Evolutionary conservation across 208 protist genomes (phyloP).

Genomic region (Leishmania braziliensis): DNA sequence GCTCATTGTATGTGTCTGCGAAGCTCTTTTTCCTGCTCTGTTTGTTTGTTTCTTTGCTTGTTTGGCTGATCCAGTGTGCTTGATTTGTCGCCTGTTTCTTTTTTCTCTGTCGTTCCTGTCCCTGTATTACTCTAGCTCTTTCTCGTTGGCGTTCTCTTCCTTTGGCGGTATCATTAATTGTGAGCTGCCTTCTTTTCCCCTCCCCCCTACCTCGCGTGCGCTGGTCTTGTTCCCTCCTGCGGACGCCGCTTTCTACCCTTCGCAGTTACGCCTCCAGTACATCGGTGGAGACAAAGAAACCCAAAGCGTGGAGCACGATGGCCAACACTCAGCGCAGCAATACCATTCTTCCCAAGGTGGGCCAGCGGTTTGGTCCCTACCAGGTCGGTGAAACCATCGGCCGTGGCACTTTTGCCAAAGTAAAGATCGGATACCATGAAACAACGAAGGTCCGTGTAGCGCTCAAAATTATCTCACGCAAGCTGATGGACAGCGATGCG

Average conservation of each 20-base stretch:
- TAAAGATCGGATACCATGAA: conserved; percentile 95
- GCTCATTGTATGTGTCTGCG: not conserved
- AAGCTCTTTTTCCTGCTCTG: not conserved
- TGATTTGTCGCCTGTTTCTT: not conserved
- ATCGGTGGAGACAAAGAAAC: not conserved
- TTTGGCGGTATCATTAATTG: not conserved
- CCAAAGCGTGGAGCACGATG: conserved; percentile 12
- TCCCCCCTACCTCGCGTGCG: not conserved
- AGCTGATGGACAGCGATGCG: conserved; percentile 68
- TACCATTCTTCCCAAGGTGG: conserved; percentile 15
- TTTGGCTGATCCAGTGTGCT: not conserved
- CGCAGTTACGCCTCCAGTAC: not conserved
- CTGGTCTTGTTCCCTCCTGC: not conserved
- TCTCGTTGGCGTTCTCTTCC: not conserved
- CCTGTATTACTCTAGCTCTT: not conserved
- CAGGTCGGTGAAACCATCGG: conserved; percentile 81
- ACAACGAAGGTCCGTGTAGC: conserved; percentile 86
- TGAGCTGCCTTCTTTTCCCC: not conserved
- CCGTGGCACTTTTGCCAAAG: conserved; percentile 84
- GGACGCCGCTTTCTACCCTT: not conserved
- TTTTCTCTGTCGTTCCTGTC: not conserved
- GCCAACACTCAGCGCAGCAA: conserved; percentile 15
- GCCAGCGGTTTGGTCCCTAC: conserved; percentile 86
- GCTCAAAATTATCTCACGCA: conserved; percentile 81
- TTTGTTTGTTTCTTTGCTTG: not conserved